phyloP scores from a whole-genome alignment of 495 filamentous ascomycete species.

The Bathelium albidoporum region DNA sequence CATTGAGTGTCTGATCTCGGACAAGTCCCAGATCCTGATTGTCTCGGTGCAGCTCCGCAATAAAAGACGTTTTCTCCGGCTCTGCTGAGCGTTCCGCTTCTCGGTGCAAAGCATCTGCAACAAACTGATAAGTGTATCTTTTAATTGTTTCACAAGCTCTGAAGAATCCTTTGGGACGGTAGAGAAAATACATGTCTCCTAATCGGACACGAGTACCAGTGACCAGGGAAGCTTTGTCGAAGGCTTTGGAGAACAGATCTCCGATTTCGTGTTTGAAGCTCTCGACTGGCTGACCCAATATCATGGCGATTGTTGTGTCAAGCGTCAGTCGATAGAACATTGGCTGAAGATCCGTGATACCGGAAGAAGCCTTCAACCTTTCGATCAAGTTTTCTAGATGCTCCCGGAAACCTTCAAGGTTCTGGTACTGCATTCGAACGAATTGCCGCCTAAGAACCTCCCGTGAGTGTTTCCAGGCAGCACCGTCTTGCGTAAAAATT shows the following conservation, averaged over 20 bases:
- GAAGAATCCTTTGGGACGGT: conserved; percentile 1
- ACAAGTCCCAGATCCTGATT: conserved; percentile 26
- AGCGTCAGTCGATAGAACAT: conserved; percentile 2
- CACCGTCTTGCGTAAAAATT: conserved; percentile 61
- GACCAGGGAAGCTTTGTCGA: not conserved
- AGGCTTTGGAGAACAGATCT: not conserved
- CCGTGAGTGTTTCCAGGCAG: conserved; percentile 50
- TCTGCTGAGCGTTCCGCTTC: not conserved
- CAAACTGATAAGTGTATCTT: conserved; percentile 2
- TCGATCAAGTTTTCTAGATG: conserved; percentile 1
- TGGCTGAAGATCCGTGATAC: conserved; percentile 1
- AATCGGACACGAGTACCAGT: not conserved
- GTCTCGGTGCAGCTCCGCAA: conserved; percentile 31
- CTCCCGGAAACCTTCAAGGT: conserved; percentile 3
- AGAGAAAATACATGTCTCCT: conserved; percentile 2
- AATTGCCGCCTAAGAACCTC: conserved; percentile 43
- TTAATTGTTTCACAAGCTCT: conserved; percentile 4
- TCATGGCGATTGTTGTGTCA: conserved; percentile 5
- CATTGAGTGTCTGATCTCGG: conserved; percentile 12
- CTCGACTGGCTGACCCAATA: conserved; percentile 2
- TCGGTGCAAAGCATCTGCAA: conserved; percentile 1
- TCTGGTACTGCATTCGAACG: conserved; percentile 36
- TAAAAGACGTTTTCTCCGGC: conserved; percentile 17
- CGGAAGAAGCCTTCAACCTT: conserved; percentile 1
- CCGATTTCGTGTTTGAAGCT: conserved; percentile 2